These are phyloP conservation scores for Chytriomyces sp. DNA, from an alignment of 192 early-diverging fungal genomes.

Conservation along the genomic window DNA sequence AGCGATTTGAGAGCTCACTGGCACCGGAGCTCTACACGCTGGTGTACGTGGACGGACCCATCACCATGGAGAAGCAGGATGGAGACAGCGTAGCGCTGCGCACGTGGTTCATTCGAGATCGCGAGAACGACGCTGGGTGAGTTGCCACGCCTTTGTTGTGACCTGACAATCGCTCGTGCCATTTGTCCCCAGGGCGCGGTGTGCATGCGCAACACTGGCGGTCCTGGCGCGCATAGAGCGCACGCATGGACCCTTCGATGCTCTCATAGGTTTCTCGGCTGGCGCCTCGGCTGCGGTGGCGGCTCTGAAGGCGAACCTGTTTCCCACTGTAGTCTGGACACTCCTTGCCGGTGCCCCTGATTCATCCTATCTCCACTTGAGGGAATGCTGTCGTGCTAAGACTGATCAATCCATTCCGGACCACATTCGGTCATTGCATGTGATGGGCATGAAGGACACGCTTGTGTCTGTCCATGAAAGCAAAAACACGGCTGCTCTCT, in stretches of 20 bases:
- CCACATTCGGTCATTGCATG: slow-evolving; percentile 23
- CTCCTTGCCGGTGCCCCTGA: slow-evolving; percentile 6
- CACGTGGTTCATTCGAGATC: slow-evolving; percentile 22
- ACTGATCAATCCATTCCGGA: background rate
- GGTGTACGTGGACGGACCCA: slow-evolving; percentile 27
- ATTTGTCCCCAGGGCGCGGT: background rate
- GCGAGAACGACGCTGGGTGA: background rate
- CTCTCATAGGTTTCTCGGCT: slow-evolving; percentile 26
- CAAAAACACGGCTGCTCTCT: background rate
- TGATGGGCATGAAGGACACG: slow-evolving; percentile 17
- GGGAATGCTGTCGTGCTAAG: background rate
- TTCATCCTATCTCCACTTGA: background rate
- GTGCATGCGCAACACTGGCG: background rate
- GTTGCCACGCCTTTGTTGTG: background rate
- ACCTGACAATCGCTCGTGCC: background rate
- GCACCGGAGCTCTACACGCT: background rate
- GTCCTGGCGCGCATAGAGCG: slow-evolving; percentile 6
- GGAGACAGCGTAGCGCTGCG: slow-evolving; percentile 21
- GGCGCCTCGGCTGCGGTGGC: slow-evolving; percentile 7
- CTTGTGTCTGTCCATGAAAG: slow-evolving; percentile 14
- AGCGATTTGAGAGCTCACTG: slow-evolving; percentile 14
- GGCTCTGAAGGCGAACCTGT: background rate
- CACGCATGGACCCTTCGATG: slow-evolving; percentile 28
- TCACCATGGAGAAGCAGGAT: background rate
- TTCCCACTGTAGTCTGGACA: slow-evolving; percentile 1